These are phyloP conservation scores for Leccinum truebloodii DNA, from an alignment of 768 basidiomycete species.

Conservation along the genomic window DNA sequence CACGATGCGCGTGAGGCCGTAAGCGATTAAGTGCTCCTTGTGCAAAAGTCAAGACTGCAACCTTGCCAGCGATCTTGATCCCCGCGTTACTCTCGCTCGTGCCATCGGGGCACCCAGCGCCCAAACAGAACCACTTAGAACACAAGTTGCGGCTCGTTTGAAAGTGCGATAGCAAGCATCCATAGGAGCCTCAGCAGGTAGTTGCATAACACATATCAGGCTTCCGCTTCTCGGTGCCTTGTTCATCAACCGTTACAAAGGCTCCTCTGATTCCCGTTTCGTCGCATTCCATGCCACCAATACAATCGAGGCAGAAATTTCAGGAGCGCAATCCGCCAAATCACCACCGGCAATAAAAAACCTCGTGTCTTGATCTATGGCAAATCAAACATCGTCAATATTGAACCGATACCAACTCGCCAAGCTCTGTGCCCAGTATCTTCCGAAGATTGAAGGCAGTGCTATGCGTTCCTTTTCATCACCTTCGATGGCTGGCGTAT, in stretches of 20 bases:
- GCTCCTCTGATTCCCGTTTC: constrained; percentile 35
- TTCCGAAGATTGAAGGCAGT: too few species aligned
- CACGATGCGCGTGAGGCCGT: constrained; percentile 3
- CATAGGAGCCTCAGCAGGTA: constrained; percentile 66
- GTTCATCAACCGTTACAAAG: constrained; percentile 46
- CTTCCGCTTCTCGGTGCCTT: constrained; percentile 38
- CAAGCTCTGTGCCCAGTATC: too few species aligned
- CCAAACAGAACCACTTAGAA: too few species aligned
- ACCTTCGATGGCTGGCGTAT: too few species aligned
- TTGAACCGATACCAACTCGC: too few species aligned
- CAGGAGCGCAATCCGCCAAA: constrained; percentile 74
- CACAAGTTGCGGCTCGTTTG: constrained; percentile 28
- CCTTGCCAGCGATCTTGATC: constrained; percentile 19
- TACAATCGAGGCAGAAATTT: constrained; percentile 46
- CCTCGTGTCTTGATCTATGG: too few species aligned
- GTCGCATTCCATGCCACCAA: constrained; percentile 47
- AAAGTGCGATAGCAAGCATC: constrained; percentile 67
- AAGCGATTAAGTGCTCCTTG: constrained; percentile 10
- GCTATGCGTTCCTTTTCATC: too few species aligned
- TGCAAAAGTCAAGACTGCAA: not conserved
- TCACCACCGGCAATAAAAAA: constrained; percentile 56
- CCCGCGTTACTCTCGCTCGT: constrained; percentile 14
- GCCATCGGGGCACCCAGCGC: constrained; percentile 7
- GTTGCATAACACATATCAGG: constrained; percentile 41
- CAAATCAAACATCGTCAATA: too few species aligned